Percentiles rank a stretch among this genome's conserved stretches.
phyloP scores from a whole-genome alignment of 2,329 filamentous ascomycete genomes.

The Penicillium sp. region DNA sequence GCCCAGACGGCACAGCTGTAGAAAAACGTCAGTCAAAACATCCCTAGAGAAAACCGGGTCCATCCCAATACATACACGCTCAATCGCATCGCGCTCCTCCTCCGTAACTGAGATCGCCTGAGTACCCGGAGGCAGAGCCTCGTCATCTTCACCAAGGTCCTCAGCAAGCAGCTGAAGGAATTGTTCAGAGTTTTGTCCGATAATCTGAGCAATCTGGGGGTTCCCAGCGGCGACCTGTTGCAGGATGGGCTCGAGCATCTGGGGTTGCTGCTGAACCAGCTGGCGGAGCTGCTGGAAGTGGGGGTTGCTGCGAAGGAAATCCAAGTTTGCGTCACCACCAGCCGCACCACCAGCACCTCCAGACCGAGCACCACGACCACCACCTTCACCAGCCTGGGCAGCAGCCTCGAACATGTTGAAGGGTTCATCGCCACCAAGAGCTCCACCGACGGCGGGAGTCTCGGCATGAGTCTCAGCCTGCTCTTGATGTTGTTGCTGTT shows the following conservation, averaged over 20 bases:
- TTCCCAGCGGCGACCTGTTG: slow-evolving; percentile 96
- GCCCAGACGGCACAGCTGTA: slow-evolving; percentile 86
- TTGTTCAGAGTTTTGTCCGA: slow-evolving; percentile 88
- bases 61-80: slow-evolving; percentile 68
- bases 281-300: slow-evolving; percentile 98
- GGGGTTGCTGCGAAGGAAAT: slow-evolving; percentile 92
- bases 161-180: slow-evolving; percentile 91
- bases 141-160: slow-evolving; percentile 72
- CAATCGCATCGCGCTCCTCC: slow-evolving; percentile 95
- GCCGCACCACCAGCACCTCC: slow-evolving; percentile 44
- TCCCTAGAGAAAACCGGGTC: neutral
- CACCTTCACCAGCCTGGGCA: slow-evolving; percentile 68
- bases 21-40: slow-evolving; percentile 27
- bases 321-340: slow-evolving; percentile 72
- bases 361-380: slow-evolving; percentile 49
- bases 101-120: slow-evolving; percentile 91
- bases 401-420: slow-evolving; percentile 94
- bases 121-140: slow-evolving; percentile 82
- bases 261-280: slow-evolving; percentile 94
- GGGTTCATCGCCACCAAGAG: slow-evolving; percentile 60
- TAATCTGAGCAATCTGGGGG: slow-evolving; percentile 90
- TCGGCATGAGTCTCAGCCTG: slow-evolving; percentile 51
- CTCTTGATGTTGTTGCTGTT: slow-evolving; percentile 64
- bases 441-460: slow-evolving; percentile 42
- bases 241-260: slow-evolving; percentile 97